Base-by-base conservation (phyloP, 1,284 basidiomycete genomes). In the Mycosarcoma mackinlayi region DNA sequence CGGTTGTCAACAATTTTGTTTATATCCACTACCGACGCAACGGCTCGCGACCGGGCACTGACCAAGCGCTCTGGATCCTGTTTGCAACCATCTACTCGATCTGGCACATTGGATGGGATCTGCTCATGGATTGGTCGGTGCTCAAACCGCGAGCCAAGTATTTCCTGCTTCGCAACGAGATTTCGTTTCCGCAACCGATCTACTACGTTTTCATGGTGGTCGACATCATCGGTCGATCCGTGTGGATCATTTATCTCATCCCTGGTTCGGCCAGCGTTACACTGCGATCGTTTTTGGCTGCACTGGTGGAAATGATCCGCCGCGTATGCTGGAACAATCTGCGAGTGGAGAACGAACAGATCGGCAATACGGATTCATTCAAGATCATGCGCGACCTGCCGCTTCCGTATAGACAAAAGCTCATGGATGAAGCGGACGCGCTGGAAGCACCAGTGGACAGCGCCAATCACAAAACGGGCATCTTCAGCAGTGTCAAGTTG, bases 321-420 rank as follows among this genome's bases (percentile, higher is more conserved):
- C 87, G 94, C 48, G 89, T 88, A 84, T 91, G 91, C 73, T 97
- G 94, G 94, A 96, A 96, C 83, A 92, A 95, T 79, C 90, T 76
- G 18, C 71, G 92, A 65, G 83, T 93, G 60, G 92, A 93, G 82
- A 93, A 92, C 85, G 92, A 93, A 83, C 92, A 93, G 59, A 84
- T 93, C 25, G 76, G 76, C 31, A 77, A 77, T 19, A 75, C 73
- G 31, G 76, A 77, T 34, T 68, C 66, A 40, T 77, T 75, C 71
- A 77, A 77, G 57, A 73, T 77, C 37, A 54, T 77, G 30, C 66
- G 76, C 40, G 73, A 77, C 56, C 42, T 77, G 5, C 76, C 76
- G 19, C 35, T 77, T 23, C 76, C 76, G 1, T 77, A 77, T 42
- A 60, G 67, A 1, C 67, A 73, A 19, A 52, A 47, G 49, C 25